phyloP scores from a whole-genome alignment of 2,329 filamentous ascomycete species.

The Chaetomiaceae sp. region DNA sequence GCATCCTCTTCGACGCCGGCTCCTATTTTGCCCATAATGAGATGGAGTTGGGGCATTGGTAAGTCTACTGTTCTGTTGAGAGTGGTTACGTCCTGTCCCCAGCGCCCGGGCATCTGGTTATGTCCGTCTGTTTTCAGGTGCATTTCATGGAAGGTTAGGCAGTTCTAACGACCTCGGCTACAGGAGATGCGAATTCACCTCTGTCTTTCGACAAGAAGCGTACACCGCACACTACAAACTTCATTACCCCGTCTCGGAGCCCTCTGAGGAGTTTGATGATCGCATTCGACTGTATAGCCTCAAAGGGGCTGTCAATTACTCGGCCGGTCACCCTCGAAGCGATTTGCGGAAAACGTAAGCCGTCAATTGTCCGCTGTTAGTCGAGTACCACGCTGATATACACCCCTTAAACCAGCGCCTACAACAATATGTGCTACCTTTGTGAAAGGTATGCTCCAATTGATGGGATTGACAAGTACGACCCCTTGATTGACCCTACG shows the following conservation, averaged over 20 bases:
- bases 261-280: conserved; percentile 18
- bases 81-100: too few relatives aligned
- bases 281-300: conserved; percentile 21
- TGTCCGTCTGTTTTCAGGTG: too few relatives aligned
- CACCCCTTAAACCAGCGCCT: too few relatives aligned
- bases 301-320: conserved; percentile 18
- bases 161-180: too few relatives aligned
- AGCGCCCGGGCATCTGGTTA: too few relatives aligned
- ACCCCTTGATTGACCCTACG: neutral
- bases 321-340: conserved; percentile 10
- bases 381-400: too few relatives aligned
- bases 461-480: conserved; percentile 1
- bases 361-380: neutral
- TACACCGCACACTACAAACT: conserved; percentile 13
- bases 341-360: conserved; percentile 13
- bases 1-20: conserved; percentile 36
- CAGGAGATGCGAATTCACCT: conserved; percentile 18
- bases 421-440: conserved; percentile 10
- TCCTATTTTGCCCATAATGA: conserved; percentile 39
- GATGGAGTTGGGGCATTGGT: conserved; percentile 32
- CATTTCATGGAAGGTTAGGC: too few relatives aligned
- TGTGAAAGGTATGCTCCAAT: conserved; percentile 7
- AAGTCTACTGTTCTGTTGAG: too few relatives aligned
- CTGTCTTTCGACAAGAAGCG: conserved; percentile 4
- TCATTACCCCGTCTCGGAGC: conserved; percentile 13